Base-by-base conservation (phyloP, 306 rosid genomes). In the Rosa persica region DNA sequence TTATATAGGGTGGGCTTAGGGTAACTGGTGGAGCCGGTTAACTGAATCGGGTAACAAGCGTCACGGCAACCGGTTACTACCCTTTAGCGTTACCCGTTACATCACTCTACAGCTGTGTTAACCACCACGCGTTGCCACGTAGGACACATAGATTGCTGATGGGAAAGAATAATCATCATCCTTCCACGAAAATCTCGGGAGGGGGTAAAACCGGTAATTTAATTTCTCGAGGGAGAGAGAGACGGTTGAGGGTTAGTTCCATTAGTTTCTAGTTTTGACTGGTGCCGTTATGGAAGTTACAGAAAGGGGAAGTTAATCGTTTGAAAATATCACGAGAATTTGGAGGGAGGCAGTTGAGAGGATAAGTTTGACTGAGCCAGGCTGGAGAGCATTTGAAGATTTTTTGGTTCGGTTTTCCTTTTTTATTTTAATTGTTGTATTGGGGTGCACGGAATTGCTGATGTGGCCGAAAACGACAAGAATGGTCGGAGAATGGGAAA, bases 291-390 rank as follows among this genome's bases (percentile, higher is more conserved):
- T 46, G 79, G 73, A 83, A 74, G 80, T 83, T 78, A 78, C 69
- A 49, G 44, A 3, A 81, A 46, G 8, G 49, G 40, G 70, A 34
- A 3, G 22, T 70, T 65, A 55, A 27, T 46, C 62, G 36, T 34
- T 43, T 15, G 12, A 19, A 12, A 55, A 70, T 78, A 62, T 74
- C 70, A 27, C 74, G 83, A 85, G 1, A 68, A 58, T 5, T 65
- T 72, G 52, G 51, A 36, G 11, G 64, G 4, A 11, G 1, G 58
- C 30, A 25, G 39, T 17, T 8, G 65, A 36, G 65, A 25, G 81
- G 90, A 84, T 85, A 84, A 79, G 86, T 82, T 87, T 84, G 86
- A 87, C 86, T 65, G 64, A 77, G 86, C 88, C 88, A 84, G 88
- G 85, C 85, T 87, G 86, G 86, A 79, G 73, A 66, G 83, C 88